Evolutionary conservation across 176 grass and related monocot genomes (phyloP).

Genomic region (Pharus latifolius): DNA sequence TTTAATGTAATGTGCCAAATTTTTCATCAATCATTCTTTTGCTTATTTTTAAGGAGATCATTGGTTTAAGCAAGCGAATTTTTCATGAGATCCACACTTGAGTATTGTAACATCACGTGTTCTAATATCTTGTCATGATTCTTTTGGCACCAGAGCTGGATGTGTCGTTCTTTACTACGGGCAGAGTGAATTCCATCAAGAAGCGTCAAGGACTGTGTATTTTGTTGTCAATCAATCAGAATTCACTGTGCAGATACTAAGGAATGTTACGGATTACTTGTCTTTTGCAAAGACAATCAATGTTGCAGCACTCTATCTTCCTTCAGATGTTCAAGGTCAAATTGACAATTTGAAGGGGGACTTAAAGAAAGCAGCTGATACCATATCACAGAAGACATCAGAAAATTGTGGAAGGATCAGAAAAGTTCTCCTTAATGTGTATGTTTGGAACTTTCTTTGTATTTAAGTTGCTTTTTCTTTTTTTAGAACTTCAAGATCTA

Average conservation of each 20-base stretch:
- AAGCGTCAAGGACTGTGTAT: conserved; percentile 52
- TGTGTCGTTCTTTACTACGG: conserved; percentile 59
- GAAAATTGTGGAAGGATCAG: conserved; percentile 74
- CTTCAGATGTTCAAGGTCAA: conserved; percentile 61
- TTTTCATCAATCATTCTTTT: background rate
- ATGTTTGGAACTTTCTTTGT: conserved; percentile 16
- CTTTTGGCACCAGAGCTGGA: conserved; percentile 37
- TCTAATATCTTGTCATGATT: conserved; percentile 16
- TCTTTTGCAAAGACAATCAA: conserved; percentile 65
- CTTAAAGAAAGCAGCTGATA: conserved; percentile 60
- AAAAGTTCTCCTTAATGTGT: conserved; percentile 56
- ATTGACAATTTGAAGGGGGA: conserved; percentile 75
- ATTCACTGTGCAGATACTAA: conserved; percentile 82
- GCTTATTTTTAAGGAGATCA: background rate
- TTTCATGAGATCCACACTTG: background rate
- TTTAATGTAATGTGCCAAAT: conserved; percentile 49
- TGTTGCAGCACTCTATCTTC: conserved; percentile 75
- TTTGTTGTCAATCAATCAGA: conserved; percentile 96
- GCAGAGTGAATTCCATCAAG: conserved; percentile 51
- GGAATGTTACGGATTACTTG: conserved; percentile 87
- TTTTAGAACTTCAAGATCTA: background rate
- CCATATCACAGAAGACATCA: conserved; percentile 59
- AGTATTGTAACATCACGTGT: background rate
- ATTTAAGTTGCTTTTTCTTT: background rate
- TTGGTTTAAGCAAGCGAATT: background rate